Conservation (phyloP, 768 basidiomycete genomes). For the Tremella yokohamensis region DNA sequence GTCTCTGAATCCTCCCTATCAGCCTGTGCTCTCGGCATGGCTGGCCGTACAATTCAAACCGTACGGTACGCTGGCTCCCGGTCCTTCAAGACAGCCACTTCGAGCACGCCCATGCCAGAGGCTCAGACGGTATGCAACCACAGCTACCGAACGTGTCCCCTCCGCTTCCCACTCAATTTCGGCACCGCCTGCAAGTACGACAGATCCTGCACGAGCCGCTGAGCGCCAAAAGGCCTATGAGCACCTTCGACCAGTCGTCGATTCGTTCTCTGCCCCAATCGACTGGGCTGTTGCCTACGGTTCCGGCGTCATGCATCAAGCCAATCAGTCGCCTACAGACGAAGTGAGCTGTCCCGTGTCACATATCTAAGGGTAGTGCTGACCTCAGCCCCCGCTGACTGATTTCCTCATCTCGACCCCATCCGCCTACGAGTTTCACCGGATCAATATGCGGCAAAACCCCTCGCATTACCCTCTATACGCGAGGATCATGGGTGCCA, state of each 20-base stretch:
- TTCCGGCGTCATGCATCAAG: constrained; percentile 92
- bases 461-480: constrained; percentile 87
- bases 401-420: constrained; percentile 97
- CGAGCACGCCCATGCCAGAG: too few relatives aligned
- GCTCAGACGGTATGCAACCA: too few relatives aligned
- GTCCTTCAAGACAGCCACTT: too few relatives aligned
- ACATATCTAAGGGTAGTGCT: constrained; percentile 5
- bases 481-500: constrained; percentile 76
- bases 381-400: constrained; percentile 66
- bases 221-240: constrained; percentile 24
- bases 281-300: constrained; percentile 98
- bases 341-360: neutral
- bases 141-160: too few relatives aligned
- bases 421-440: constrained; percentile 88
- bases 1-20: too few relatives aligned
- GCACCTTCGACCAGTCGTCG: constrained; percentile 56
- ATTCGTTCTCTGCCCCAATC: constrained; percentile 79
- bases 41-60: too few relatives aligned
- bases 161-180: too few relatives aligned
- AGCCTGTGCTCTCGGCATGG: too few relatives aligned
- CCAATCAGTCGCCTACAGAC: constrained; percentile 53
- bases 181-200: neutral
- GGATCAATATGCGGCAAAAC: constrained; percentile 87
- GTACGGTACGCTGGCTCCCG: too few relatives aligned
- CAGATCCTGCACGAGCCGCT: too few relatives aligned